Evolutionary conservation across 352 stramenopile species (phyloP).

Genomic region (Phytophthora citricola): DNA sequence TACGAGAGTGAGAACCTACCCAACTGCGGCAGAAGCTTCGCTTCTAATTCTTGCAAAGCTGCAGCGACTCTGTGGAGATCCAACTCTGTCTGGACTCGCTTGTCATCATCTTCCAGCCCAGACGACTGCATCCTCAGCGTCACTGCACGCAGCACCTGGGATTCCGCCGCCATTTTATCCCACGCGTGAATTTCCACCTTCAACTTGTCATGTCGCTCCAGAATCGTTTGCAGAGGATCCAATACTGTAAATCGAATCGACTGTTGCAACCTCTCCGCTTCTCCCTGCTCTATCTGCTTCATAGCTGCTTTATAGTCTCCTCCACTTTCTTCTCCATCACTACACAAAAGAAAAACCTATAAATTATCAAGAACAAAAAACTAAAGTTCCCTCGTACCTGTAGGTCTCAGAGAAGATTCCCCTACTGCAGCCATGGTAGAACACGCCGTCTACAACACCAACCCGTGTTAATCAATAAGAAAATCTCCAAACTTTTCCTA

Average conservation of each 20-base stretch:
- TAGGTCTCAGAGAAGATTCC: conserved; percentile 67
- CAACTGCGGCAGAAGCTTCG: conserved; percentile 47
- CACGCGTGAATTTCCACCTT: conserved; percentile 40
- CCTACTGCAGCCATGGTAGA: conserved; percentile 55
- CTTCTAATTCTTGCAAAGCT: conserved; percentile 48
- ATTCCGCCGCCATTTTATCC: conserved; percentile 33
- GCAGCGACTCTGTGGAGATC: conserved; percentile 49
- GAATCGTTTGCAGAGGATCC: conserved; percentile 59
- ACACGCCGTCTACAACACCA: conserved; percentile 42
- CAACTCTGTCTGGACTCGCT: conserved; percentile 38
- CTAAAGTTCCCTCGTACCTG: conserved; percentile 27
- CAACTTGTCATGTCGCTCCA: conserved; percentile 63
- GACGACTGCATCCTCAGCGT: conserved; percentile 44
- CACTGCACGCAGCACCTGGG: conserved; percentile 26
- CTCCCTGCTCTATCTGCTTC: conserved; percentile 61
- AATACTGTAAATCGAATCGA: conserved; percentile 81
- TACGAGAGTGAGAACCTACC: conserved; percentile 29
- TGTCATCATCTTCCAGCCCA: conserved; percentile 54
- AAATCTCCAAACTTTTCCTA: conserved; percentile 3
- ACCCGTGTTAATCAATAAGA: conserved; percentile 4
- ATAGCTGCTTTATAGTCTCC: conserved; percentile 57
- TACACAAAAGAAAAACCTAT: conserved; percentile 13
- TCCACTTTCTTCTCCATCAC: conserved; percentile 29
- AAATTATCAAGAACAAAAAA: conserved; percentile 3
- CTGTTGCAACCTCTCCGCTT: conserved; percentile 75